Conservation (phyloP, 768 basidiomycete genomes). For the Thelephora ganbajun region DNA sequence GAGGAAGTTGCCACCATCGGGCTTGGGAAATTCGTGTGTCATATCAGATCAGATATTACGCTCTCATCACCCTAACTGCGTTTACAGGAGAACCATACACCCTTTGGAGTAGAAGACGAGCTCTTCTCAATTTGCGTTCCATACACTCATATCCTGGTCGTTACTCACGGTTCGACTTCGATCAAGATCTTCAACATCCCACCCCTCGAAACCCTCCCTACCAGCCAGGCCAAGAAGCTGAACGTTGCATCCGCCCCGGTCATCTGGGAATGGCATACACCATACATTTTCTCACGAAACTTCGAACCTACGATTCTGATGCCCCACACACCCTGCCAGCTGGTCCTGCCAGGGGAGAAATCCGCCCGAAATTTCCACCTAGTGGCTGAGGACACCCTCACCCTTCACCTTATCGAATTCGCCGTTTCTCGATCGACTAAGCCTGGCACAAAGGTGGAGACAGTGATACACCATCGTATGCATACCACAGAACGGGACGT, state of each 20-base stretch:
- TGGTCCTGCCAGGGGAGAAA: not conserved
- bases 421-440: not conserved
- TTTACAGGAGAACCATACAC: not conserved
- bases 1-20: not conserved
- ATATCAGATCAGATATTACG: not conserved
- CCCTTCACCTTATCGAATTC: not conserved
- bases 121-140: not conserved
- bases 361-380: not conserved
- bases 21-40: not conserved
- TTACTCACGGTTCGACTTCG: not conserved
- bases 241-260: too few relatives aligned
- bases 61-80: not conserved
- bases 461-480: not conserved
- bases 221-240: too few relatives aligned
- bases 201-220: not conserved
- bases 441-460: not conserved
- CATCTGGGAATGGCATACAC: not conserved
- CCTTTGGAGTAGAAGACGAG: not conserved
- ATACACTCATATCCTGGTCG: not conserved
- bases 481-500: not conserved
- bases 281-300: too few relatives aligned
- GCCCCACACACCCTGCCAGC: not conserved
- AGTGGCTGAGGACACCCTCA: not conserved
- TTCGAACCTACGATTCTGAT: not conserved
- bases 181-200: not conserved